Evolutionary conservation across 2,329 filamentous ascomycete species (phyloP).

Genomic region (Byssothecium circinans): DNA sequence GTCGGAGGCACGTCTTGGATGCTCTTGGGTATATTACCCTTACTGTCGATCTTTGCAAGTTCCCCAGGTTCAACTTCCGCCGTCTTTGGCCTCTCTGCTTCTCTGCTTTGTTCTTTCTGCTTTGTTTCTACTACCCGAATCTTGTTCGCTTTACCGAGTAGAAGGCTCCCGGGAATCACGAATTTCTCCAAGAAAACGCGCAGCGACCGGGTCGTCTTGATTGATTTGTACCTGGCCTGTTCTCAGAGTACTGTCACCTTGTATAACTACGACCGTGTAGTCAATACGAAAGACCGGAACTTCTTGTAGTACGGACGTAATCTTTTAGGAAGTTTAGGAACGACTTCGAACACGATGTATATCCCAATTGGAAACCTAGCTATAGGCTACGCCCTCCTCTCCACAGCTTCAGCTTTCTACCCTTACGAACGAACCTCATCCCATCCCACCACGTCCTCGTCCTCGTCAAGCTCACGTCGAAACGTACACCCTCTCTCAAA

Average conservation of each 20-base stretch:
- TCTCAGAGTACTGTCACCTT: neutral
- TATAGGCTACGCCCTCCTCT: slow-evolving; percentile 28
- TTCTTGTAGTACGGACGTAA: no score
- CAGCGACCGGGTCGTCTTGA: slow-evolving; percentile 19
- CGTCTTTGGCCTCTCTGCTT: slow-evolving; percentile 2
- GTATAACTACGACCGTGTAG: neutral
- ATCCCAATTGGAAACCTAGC: slow-evolving; percentile 24
- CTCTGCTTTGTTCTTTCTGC: neutral
- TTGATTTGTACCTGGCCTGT: slow-evolving; percentile 15
- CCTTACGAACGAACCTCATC: slow-evolving; percentile 30
- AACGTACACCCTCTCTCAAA: neutral
- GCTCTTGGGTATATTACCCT: neutral
- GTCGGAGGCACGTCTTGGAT: neutral
- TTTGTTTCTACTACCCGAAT: neutral
- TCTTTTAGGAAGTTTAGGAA: neutral
- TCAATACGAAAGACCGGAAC: no score
- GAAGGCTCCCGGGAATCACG: neutral
- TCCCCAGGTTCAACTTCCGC: neutral
- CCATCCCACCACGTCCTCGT: neutral
- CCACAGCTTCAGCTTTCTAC: slow-evolving; percentile 38
- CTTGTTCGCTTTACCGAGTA: slow-evolving; percentile 1
- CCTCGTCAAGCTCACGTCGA: neutral
- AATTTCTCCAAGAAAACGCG: no score
- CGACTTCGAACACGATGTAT: slow-evolving; percentile 25
- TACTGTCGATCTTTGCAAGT: neutral